A percentile compares a stretch with the other conserved stretches of the same genome.
Evolutionary conservation across 2,329 filamentous ascomycete genomes (phyloP).

Genomic region (Neopestalotiopsis sp.): DNA sequence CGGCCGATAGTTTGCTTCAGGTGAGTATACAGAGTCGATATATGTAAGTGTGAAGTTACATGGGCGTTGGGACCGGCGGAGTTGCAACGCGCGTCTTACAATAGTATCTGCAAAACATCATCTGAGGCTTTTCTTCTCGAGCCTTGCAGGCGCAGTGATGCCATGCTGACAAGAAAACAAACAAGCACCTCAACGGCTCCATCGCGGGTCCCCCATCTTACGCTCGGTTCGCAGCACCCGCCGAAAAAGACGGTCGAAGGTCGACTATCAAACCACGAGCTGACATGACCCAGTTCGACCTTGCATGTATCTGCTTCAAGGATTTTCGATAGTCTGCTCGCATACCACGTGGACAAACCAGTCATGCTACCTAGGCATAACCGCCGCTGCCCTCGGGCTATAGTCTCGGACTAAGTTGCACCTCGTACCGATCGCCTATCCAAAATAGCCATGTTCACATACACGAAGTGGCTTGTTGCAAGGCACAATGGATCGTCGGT

Average conservation of each 20-base stretch:
- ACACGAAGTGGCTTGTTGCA: conserved; percentile 1
- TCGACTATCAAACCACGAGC: neutral
- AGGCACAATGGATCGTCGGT: neutral
- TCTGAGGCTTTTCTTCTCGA: neutral
- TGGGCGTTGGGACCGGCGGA: neutral
- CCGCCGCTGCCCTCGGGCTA: neutral
- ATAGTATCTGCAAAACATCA: neutral
- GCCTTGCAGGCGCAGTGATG: neutral
- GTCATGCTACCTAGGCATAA: neutral
- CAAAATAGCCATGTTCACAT: neutral
- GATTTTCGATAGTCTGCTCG: neutral
- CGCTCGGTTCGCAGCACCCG: neutral
- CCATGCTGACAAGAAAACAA: neutral
- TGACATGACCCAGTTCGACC: neutral
- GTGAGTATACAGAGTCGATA: neutral
- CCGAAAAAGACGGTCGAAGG: neutral
- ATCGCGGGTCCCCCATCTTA: neutral
- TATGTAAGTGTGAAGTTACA: neutral
- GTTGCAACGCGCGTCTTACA: neutral
- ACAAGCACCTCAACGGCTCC: neutral
- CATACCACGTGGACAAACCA: neutral
- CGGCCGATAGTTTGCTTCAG: conserved; percentile 7
- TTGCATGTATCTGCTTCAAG: neutral
- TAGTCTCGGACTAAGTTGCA: neutral
- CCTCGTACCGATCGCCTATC: neutral